Percentiles rank a stretch among this genome's conserved stretches.
Conservation (phyloP, 2,329 filamentous ascomycete genomes). For the Colletotrichum destructivum region DNA sequence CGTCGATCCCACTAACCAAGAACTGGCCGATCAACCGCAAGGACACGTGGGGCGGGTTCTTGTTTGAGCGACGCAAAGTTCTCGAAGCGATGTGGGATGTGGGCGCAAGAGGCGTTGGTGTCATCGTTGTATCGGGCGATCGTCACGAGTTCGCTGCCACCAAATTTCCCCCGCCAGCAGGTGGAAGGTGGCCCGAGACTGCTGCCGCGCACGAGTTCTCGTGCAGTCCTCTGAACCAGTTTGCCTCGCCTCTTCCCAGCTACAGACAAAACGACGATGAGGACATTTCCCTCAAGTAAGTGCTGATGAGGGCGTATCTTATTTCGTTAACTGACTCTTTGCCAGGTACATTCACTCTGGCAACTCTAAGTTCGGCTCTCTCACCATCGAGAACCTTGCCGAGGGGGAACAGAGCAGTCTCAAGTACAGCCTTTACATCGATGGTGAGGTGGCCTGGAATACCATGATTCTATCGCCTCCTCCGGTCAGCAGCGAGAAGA, state of each 20-base stretch:
- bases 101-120: slow-evolving; percentile 80
- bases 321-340: slow-evolving; percentile 43
- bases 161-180: slow-evolving; percentile 75
- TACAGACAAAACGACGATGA: slow-evolving; percentile 87
- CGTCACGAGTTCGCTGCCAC: slow-evolving; percentile 98
- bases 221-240: slow-evolving; percentile 92
- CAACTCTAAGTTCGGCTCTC: slow-evolving; percentile 88
- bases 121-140: slow-evolving; percentile 90
- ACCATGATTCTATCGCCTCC: slow-evolving; percentile 67
- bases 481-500: slow-evolving; percentile 48
- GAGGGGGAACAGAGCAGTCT: slow-evolving; percentile 79
- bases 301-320: slow-evolving; percentile 44
- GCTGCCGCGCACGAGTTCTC: slow-evolving; percentile 91
- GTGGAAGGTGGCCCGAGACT: slow-evolving; percentile 73
- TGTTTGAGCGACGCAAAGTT: slow-evolving; percentile 82
- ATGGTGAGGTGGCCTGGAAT: slow-evolving; percentile 85
- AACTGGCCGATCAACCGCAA: slow-evolving; percentile 92
- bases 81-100: slow-evolving; percentile 95
- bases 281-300: slow-evolving; percentile 88
- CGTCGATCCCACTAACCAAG: slow-evolving; percentile 94
- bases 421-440: slow-evolving; percentile 85
- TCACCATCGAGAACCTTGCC: slow-evolving; percentile 81
- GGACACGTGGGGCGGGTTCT: slow-evolving; percentile 96
- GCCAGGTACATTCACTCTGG: slow-evolving; percentile 83
- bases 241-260: slow-evolving; percentile 87